Base-by-base conservation (phyloP, 108 stramenopile genomes). In the Cyclotella baltica region DNA sequence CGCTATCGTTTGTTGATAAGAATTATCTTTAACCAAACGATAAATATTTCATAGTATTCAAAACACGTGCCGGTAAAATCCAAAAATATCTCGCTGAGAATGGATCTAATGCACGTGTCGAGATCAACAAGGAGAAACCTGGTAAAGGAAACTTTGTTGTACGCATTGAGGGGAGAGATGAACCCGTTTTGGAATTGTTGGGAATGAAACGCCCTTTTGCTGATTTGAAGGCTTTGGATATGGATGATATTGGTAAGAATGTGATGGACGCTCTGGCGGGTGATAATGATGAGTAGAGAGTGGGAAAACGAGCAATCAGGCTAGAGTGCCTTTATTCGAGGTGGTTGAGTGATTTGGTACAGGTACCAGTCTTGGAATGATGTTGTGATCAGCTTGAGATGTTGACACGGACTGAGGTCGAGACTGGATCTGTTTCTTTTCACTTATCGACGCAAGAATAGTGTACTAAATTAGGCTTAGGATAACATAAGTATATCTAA, bases 201-300 rank as follows among this genome's bases (percentile, higher is more conserved):
- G 92, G 74, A 3, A 74, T 96, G 88, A 89, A 90, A 47, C 88
- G 95, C 28, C 95, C 95, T 16, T 96, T 96, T 70, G 82, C 92
- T 13, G 70, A 83, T 35, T 87, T 96, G 67, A 93, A 93, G 83
- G 89, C 88, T 16, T 80, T 96, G 61, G 95, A 96, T 81, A 94
- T 96, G 89, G 93, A 96, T 43, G 63, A 47, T 64, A 33, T 64
- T 56, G 83, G 75, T 58, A 76, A 75, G 50, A 73, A 88, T 62
- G 80, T 93, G 29, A 48, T 89, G 23, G 70, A 67, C 30, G 57
- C 74, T 40, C 63, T 64, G 25, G 4, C n/a, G 16, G 3, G 35
- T 34, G 31, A 35, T 18, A 33, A 22, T 62, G 63, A 38, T 11
- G 25, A 64, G 5, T 64, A 64, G 20, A 47, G 56, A 36, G 8